Conservation (phyloP, 208 protist species). For the Trypanosomatidae sp. region DNA sequence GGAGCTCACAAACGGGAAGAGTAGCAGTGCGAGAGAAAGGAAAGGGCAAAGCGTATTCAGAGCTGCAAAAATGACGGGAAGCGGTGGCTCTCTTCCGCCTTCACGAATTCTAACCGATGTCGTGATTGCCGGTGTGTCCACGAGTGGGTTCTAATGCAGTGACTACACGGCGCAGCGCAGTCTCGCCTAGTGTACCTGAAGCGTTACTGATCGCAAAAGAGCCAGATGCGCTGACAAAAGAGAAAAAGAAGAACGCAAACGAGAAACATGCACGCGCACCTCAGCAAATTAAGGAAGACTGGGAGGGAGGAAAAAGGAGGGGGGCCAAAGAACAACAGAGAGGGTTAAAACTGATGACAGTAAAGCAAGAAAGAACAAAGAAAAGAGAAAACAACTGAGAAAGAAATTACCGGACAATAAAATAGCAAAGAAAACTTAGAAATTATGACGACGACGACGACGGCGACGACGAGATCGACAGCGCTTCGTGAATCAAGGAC, state of each 20-base stretch:
- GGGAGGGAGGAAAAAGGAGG: neutral
- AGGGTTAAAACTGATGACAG: neutral
- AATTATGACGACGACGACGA: neutral
- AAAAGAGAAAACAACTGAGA: neutral
- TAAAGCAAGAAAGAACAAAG: conserved; percentile 11
- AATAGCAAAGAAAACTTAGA: neutral
- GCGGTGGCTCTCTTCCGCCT: neutral
- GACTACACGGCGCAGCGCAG: neutral
- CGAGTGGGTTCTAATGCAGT: neutral
- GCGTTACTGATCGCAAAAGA: neutral
- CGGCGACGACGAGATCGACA: neutral
- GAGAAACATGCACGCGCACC: neutral
- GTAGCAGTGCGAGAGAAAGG: neutral
- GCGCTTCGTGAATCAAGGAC: neutral
- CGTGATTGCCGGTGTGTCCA: neutral
- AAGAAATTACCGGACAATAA: conserved; percentile 4
- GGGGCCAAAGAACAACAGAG: neutral
- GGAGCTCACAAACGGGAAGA: neutral
- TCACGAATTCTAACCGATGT: neutral
- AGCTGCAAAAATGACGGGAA: neutral
- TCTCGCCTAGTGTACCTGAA: neutral
- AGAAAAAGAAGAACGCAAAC: neutral
- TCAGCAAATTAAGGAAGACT: neutral
- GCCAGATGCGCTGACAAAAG: neutral
- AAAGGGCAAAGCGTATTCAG: neutral